A percentile compares a stretch with the other conserved stretches of the same genome.
Evolutionary conservation across 2,329 filamentous ascomycete genomes (phyloP).

Genomic region (Kalaharituber pfeilii): DNA sequence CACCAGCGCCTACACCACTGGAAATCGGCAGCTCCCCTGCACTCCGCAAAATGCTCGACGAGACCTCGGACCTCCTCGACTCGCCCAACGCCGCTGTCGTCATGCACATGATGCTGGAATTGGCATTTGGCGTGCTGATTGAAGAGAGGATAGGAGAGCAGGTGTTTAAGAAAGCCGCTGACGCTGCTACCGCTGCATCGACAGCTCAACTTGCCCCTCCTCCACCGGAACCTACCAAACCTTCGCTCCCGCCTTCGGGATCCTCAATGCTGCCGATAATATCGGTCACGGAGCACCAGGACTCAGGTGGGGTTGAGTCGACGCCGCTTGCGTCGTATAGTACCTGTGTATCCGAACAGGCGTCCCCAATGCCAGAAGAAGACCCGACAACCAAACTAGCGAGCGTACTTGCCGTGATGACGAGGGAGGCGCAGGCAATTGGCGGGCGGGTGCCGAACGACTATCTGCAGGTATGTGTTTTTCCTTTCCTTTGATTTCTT

Average conservation of each 20-base stretch:
- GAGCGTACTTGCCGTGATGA: constrained; percentile 75
- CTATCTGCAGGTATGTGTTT: constrained; percentile 37
- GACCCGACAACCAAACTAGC: constrained; percentile 59
- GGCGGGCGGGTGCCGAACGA: constrained; percentile 59
- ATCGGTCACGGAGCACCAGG: background rate
- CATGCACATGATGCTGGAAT: constrained; percentile 57
- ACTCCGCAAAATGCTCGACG: constrained; percentile 73
- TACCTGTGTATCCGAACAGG: too few species aligned
- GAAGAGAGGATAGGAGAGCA: constrained; percentile 64
- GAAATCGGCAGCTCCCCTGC: constrained; percentile 32
- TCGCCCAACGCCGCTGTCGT: constrained; percentile 82
- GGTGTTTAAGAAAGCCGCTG: constrained; percentile 47
- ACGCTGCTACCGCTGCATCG: constrained; percentile 26
- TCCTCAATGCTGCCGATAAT: background rate
- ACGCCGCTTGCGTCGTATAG: too few species aligned
- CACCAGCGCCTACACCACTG: background rate
- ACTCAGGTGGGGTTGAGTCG: background rate
- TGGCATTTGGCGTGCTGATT: constrained; percentile 67
- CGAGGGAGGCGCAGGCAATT: constrained; percentile 76
- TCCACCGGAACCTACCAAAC: constrained; percentile 18
- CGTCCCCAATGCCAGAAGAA: too few species aligned
- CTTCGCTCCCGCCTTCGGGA: background rate
- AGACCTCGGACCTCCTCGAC: constrained; percentile 89
- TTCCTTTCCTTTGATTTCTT: too few species aligned
- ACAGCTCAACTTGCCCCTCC: too few species aligned